These are phyloP conservation scores for Corrigiola litoralis DNA, from an alignment of 179 eudicot species.

Conservation along the genomic window DNA sequence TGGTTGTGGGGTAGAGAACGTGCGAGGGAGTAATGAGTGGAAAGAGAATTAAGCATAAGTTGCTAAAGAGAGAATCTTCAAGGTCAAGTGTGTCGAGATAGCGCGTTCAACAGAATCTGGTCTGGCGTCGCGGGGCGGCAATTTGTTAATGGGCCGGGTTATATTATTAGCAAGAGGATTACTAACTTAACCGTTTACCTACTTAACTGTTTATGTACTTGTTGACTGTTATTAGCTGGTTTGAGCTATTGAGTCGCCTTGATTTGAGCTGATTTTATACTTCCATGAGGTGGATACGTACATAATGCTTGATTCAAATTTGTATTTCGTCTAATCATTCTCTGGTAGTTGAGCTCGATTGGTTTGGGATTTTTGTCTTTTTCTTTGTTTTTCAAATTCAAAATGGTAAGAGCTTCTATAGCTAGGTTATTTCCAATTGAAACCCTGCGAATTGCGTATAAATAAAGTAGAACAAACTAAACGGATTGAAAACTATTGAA, in stretches of 20 bases:
- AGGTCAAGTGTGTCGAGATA: conserved; percentile 5
- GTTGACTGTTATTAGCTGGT: background rate
- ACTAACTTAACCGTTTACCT: conserved; percentile 13
- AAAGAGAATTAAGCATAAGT: conserved; percentile 8
- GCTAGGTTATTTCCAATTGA: no score
- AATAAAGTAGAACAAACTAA: no score
- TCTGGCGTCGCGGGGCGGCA: conserved; percentile 22
- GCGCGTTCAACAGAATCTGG: conserved; percentile 29
- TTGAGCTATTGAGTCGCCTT: no score
- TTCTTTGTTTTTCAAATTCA: no score
- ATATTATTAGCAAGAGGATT: no score
- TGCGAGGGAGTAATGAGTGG: conserved; percentile 42
- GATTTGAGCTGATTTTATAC: background rate
- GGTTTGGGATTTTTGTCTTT: no score
- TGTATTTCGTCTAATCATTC: no score
- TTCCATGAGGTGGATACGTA: background rate
- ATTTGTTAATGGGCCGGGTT: background rate
- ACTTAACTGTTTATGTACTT: background rate
- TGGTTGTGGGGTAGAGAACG: conserved; percentile 39
- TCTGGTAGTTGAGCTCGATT: no score
- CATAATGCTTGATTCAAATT: no score
- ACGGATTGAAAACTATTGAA: no score
- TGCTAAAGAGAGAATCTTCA: conserved; percentile 20
- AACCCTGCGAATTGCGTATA: no score
- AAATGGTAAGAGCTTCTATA: no score